Conservation (phyloP, 257 asterid genomes). For the Ballota nigra region DNA sequence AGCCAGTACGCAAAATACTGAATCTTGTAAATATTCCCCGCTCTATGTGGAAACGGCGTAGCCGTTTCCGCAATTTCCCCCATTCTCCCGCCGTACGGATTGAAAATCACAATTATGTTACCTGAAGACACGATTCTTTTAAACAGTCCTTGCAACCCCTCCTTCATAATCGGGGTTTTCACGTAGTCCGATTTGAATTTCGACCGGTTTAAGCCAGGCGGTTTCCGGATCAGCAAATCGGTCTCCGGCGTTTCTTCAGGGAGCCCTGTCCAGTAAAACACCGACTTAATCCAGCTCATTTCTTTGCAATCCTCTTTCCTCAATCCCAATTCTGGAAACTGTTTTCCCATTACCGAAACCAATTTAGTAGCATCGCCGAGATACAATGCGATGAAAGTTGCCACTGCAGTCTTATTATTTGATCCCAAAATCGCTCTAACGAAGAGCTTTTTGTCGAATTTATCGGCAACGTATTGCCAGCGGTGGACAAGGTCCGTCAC, state of each 20-base stretch:
- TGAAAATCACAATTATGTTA: slow-evolving; percentile 11
- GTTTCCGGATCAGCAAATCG: slow-evolving; percentile 5
- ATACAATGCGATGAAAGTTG: slow-evolving; percentile 25
- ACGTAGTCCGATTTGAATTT: slow-evolving; percentile 41
- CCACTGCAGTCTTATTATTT: neutral
- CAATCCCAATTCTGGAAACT: slow-evolving; percentile 38
- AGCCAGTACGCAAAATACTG: slow-evolving; percentile 27
- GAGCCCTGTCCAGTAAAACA: slow-evolving; percentile 5
- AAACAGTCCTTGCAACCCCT: neutral
- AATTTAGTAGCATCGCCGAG: slow-evolving; percentile 8
- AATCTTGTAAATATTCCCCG: slow-evolving; percentile 35
- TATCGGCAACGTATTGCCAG: neutral
- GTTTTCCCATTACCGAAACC: neutral
- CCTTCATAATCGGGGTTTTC: slow-evolving; percentile 22
- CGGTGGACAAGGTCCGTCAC: neutral
- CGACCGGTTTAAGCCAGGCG: neutral
- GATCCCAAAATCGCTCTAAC: too few species aligned
- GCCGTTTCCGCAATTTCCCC: slow-evolving; percentile 25
- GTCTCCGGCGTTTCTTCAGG: slow-evolving; percentile 2
- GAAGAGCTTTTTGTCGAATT: too few species aligned
- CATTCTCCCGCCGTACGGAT: slow-evolving; percentile 42
- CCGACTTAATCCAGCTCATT: slow-evolving; percentile 32
- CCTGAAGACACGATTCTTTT: neutral
- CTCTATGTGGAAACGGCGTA: slow-evolving; percentile 37
- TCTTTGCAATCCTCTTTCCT: slow-evolving; percentile 25